phyloP scores from a whole-genome alignment of 495 filamentous ascomycete genomes.

The Pseudevernia furfuracea region DNA sequence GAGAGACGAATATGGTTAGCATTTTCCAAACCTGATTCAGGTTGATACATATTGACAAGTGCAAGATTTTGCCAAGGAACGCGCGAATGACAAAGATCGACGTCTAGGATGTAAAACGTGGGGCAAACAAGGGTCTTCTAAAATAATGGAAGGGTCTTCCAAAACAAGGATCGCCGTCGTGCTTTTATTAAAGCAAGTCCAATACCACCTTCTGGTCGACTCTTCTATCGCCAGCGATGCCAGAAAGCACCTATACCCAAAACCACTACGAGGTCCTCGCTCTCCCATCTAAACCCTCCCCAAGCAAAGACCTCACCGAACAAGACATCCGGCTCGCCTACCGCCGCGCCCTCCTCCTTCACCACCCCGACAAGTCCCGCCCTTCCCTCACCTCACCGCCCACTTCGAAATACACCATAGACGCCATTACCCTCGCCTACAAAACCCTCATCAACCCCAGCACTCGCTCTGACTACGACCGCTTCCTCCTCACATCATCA shows the following conservation, averaged over 20 bases:
- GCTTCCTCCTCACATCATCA: constrained; percentile 16
- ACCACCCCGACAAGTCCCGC: constrained; percentile 73
- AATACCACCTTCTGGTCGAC: not conserved
- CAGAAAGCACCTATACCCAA: constrained; percentile 6
- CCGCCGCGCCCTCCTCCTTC: constrained; percentile 62
- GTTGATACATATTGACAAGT: not conserved
- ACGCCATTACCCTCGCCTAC: constrained; percentile 74
- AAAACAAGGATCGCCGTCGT: not conserved
- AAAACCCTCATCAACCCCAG: constrained; percentile 54
- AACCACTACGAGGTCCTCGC: constrained; percentile 18
- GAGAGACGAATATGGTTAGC: not conserved
- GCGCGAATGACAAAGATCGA: constrained; percentile 1
- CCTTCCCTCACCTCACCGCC: constrained; percentile 15
- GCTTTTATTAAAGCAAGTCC: not conserved
- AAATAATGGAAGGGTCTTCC: not conserved
- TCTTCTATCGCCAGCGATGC: constrained; percentile 6
- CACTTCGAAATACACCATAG: constrained; percentile 43
- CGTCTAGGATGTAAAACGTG: constrained; percentile 1
- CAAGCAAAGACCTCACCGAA: constrained; percentile 1
- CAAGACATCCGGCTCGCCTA: constrained; percentile 64
- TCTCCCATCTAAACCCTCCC: constrained; percentile 5
- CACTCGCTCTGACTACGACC: constrained; percentile 60
- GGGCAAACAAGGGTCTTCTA: not conserved
- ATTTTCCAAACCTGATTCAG: constrained; percentile 6
- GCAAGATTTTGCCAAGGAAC: not conserved